Conservation (phyloP, 2,329 filamentous ascomycete genomes). For the Aspergillus texensis region DNA sequence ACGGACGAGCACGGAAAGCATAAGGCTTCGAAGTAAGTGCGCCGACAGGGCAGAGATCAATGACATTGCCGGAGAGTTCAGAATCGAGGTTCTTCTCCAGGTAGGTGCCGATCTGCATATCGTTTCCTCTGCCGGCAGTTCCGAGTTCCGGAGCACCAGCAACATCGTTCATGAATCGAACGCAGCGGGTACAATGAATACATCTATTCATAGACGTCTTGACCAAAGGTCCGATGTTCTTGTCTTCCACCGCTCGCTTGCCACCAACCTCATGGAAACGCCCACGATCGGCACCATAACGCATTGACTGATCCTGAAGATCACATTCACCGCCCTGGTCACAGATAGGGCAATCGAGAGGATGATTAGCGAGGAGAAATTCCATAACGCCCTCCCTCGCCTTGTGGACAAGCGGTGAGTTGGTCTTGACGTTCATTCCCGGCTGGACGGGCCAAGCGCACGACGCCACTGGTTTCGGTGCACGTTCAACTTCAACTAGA, state of each 20-base stretch:
- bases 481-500: slow-evolving; percentile 94
- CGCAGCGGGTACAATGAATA: slow-evolving; percentile 97
- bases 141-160: slow-evolving; percentile 95
- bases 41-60: slow-evolving; percentile 96
- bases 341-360: slow-evolving; percentile 94
- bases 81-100: slow-evolving; percentile 91
- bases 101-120: slow-evolving; percentile 97
- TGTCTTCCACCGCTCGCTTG: slow-evolving; percentile 98
- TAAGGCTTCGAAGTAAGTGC: slow-evolving; percentile 97
- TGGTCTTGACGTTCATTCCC: slow-evolving; percentile 98
- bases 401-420: slow-evolving; percentile 95
- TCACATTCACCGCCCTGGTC: slow-evolving; percentile 99
- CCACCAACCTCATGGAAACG: slow-evolving; percentile 94
- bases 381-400: slow-evolving; percentile 99
- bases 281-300: slow-evolving; percentile 93
- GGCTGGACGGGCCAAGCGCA: slow-evolving; percentile 99
- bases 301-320: slow-evolving; percentile 98
- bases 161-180: slow-evolving; percentile 96
- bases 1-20: slow-evolving; percentile 92
- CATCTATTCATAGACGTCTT: slow-evolving; percentile 99
- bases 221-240: slow-evolving; percentile 96
- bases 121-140: slow-evolving; percentile 91
- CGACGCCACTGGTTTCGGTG: slow-evolving; percentile 95
- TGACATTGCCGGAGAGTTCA: slow-evolving; percentile 95
- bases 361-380: slow-evolving; percentile 94